phyloP scores from a whole-genome alignment of 73 alveolate genomes.

The Paramecium biaurelia region DNA sequence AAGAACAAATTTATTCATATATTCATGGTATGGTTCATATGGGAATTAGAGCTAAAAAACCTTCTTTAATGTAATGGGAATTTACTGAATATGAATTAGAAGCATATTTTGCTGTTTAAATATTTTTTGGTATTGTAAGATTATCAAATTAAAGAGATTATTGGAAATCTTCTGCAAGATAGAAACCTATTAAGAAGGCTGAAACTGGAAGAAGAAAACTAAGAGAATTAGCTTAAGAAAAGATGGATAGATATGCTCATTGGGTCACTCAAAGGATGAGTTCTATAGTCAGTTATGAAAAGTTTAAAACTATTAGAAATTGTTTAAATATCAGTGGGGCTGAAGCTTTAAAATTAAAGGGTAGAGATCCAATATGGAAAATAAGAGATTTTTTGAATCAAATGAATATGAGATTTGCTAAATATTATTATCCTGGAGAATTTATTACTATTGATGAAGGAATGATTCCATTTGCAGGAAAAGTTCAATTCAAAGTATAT shows the following conservation, averaged over 20 bases:
- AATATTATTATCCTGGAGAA: slow-evolving; percentile 69
- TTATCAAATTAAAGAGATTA: slow-evolving; percentile 30
- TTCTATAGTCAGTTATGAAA: slow-evolving; percentile 50
- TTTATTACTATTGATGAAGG: slow-evolving; percentile 70
- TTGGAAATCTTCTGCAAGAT: slow-evolving; percentile 32
- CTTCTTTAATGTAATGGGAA: slow-evolving; percentile 35
- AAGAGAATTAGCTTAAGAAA: slow-evolving; percentile 22
- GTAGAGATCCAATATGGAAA: slow-evolving; percentile 65
- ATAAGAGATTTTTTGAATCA: slow-evolving; percentile 59
- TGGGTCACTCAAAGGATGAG: slow-evolving; percentile 5
- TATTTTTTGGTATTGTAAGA: slow-evolving; percentile 52
- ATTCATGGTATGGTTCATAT: slow-evolving; percentile 12
- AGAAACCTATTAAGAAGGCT: background rate
- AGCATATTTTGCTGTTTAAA: slow-evolving; percentile 51
- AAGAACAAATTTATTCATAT: background rate
- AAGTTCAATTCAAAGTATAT: slow-evolving; percentile 63
- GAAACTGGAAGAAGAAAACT: slow-evolving; percentile 7
- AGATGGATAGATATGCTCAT: slow-evolving; percentile 42
- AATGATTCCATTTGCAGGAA: slow-evolving; percentile 70
- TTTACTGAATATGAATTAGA: slow-evolving; percentile 53
- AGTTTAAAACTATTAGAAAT: background rate
- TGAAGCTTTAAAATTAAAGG: slow-evolving; percentile 34
- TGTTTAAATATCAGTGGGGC: slow-evolving; percentile 32
- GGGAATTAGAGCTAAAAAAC: slow-evolving; percentile 23
- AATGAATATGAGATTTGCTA: slow-evolving; percentile 62